Evolutionary conservation across 2,329 filamentous ascomycete species (phyloP).

Genomic region (Trichoderma sp.): DNA sequence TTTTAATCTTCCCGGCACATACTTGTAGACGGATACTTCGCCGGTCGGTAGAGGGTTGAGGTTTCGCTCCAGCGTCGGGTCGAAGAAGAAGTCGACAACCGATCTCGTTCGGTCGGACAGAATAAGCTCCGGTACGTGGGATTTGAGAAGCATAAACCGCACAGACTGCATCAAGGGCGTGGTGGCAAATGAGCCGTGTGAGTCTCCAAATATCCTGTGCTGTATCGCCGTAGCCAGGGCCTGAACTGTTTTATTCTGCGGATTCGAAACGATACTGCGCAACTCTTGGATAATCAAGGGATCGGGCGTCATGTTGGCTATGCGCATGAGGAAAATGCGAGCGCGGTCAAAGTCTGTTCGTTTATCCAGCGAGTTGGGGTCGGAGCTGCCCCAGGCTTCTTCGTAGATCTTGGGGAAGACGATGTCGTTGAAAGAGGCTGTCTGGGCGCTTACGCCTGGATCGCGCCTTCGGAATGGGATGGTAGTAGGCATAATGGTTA

Average conservation of each 20-base stretch:
- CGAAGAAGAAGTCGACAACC: constrained; percentile 45
- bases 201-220: constrained; percentile 36
- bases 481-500: constrained; percentile 15
- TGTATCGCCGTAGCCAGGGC: constrained; percentile 39
- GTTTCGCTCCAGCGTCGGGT: constrained; percentile 40
- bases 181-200: constrained; percentile 38
- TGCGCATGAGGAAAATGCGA: constrained; percentile 40
- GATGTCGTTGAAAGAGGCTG: constrained; percentile 36
- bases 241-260: constrained; percentile 34
- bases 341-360: constrained; percentile 39
- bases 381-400: constrained; percentile 38
- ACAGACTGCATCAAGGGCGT: constrained; percentile 41
- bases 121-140: constrained; percentile 33
- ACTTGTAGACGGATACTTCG: constrained; percentile 37
- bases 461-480: constrained; percentile 29
- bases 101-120: constrained; percentile 34
- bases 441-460: constrained; percentile 1
- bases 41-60: constrained; percentile 32
- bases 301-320: constrained; percentile 38
- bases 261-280: constrained; percentile 38
- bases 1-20: constrained; percentile 37
- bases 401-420: constrained; percentile 41
- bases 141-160: constrained; percentile 43
- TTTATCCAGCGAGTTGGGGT: constrained; percentile 30
- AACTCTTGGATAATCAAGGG: constrained; percentile 34